These are phyloP conservation scores for Pistacia integerrima DNA, from an alignment of 345 rosid genomes.

Conservation along the genomic window DNA sequence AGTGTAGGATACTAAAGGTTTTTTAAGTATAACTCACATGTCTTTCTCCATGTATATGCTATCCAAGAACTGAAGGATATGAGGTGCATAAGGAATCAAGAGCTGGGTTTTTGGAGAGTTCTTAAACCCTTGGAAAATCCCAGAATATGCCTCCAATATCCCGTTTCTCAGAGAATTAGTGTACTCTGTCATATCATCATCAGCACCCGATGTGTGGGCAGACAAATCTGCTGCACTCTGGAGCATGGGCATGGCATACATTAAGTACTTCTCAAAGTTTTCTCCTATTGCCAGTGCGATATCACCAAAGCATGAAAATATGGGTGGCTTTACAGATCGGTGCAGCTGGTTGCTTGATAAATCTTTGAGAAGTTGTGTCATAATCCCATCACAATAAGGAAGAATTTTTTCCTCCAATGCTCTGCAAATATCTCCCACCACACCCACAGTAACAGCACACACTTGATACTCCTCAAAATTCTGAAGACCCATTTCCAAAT, in stretches of 20 bases:
- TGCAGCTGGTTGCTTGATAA: constrained; percentile 78
- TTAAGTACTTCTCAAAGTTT: constrained; percentile 67
- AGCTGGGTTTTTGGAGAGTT: constrained; percentile 72
- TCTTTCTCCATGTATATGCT: constrained; percentile 79
- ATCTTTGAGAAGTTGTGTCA: constrained; percentile 82
- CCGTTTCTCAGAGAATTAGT: constrained; percentile 73
- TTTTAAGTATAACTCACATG: constrained; percentile 46
- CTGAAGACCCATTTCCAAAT: constrained; percentile 77
- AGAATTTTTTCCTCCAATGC: constrained; percentile 66
- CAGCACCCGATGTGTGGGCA: constrained; percentile 57
- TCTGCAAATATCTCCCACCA: constrained; percentile 68
- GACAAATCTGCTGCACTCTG: constrained; percentile 78
- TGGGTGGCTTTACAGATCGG: constrained; percentile 78
- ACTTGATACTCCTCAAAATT: constrained; percentile 75
- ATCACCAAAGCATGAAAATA: constrained; percentile 77
- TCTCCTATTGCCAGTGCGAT: constrained; percentile 77
- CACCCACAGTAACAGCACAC: constrained; percentile 76
- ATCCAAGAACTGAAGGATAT: constrained; percentile 74
- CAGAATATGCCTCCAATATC: constrained; percentile 76
- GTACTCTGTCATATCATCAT: constrained; percentile 76
- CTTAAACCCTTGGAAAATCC: constrained; percentile 80
- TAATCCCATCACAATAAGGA: constrained; percentile 74
- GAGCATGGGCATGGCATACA: constrained; percentile 77
- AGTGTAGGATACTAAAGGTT: background rate
- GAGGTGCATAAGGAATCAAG: constrained; percentile 67